Evolutionary conservation across 305 asterid genomes (phyloP).

Genomic region (Rubia tinctorum): DNA sequence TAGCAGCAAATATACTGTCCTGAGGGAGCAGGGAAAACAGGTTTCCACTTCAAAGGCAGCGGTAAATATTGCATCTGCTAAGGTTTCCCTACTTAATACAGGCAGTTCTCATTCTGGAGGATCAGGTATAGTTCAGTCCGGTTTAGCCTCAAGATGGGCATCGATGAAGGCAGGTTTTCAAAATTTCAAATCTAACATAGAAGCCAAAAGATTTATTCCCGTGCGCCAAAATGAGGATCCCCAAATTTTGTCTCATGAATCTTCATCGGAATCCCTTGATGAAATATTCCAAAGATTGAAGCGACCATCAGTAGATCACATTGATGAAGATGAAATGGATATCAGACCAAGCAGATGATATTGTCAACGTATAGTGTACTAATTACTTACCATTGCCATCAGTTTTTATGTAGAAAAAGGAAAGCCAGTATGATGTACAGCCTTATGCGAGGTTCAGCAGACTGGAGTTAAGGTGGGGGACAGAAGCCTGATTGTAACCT

Average conservation of each 20-base stretch:
- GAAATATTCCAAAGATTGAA: constrained; percentile 84
- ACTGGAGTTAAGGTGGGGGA: constrained; percentile 3
- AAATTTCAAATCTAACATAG: constrained; percentile 60
- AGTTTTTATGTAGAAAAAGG: constrained; percentile 4
- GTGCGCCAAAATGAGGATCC: constrained; percentile 59
- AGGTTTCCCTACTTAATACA: constrained; percentile 68
- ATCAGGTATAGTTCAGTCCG: constrained; percentile 33
- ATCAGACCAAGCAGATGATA: constrained; percentile 18
- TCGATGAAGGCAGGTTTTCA: constrained; percentile 91
- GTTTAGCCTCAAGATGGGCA: constrained; percentile 88
- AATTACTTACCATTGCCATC: not conserved
- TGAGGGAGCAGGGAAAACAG: constrained; percentile 65
- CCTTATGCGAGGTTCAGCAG: not conserved
- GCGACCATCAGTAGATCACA: constrained; percentile 47
- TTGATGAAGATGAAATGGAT: constrained; percentile 31
- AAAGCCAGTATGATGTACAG: constrained; percentile 12
- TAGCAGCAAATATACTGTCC: constrained; percentile 71
- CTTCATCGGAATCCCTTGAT: constrained; percentile 80
- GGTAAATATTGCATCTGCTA: constrained; percentile 57
- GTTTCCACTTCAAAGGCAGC: constrained; percentile 36
- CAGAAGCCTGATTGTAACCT: not conserved
- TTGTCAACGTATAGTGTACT: constrained; percentile 4
- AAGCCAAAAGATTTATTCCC: constrained; percentile 70
- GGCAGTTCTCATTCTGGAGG: constrained; percentile 36
- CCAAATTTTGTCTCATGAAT: constrained; percentile 30